Percentiles rank a stretch among this genome's conserved stretches.
These are phyloP conservation scores for Craterostigma plantagineum DNA, from an alignment of 257 asterid genomes.

Conservation along the genomic window DNA sequence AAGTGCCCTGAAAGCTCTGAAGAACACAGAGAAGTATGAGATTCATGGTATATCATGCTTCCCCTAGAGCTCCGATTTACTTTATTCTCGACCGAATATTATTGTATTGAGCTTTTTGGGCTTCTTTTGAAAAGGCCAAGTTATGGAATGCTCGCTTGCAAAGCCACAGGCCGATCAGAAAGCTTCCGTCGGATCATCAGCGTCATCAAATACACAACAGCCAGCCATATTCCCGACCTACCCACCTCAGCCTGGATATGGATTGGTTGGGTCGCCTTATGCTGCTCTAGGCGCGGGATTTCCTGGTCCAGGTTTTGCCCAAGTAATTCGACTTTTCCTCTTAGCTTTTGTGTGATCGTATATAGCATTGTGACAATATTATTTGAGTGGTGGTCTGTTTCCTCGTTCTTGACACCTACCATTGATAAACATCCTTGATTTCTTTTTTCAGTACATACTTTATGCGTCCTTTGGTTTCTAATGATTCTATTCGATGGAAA, in stretches of 20 bases:
- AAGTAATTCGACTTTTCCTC: slow-evolving; percentile 45
- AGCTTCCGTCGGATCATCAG: slow-evolving; percentile 26
- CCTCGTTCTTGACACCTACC: no score
- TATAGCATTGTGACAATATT: no score
- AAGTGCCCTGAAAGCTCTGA: slow-evolving; percentile 80
- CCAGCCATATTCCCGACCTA: slow-evolving; percentile 47
- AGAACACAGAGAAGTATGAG: slow-evolving; percentile 83
- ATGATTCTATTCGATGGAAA: background rate
- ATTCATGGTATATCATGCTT: slow-evolving; percentile 41
- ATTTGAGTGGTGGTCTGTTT: no score
- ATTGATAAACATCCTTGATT: background rate
- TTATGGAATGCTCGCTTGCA: slow-evolving; percentile 89
- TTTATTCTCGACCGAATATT: background rate
- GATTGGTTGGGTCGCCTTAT: slow-evolving; percentile 66
- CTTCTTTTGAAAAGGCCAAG: slow-evolving; percentile 44
- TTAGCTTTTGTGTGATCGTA: slow-evolving; percentile 3
- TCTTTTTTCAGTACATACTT: no score
- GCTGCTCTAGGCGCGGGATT: slow-evolving; percentile 57
- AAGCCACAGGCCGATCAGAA: slow-evolving; percentile 94
- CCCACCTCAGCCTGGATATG: slow-evolving; percentile 69
- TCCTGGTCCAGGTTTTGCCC: slow-evolving; percentile 45
- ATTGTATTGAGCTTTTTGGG: background rate
- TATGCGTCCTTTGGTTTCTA: background rate
- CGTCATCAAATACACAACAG: slow-evolving; percentile 40
- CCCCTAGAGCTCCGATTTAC: background rate